These are phyloP conservation scores for Antitrichia curtipendula DNA, from an alignment of 225 moss, liverwort and hornwort species.

Conservation along the genomic window DNA sequence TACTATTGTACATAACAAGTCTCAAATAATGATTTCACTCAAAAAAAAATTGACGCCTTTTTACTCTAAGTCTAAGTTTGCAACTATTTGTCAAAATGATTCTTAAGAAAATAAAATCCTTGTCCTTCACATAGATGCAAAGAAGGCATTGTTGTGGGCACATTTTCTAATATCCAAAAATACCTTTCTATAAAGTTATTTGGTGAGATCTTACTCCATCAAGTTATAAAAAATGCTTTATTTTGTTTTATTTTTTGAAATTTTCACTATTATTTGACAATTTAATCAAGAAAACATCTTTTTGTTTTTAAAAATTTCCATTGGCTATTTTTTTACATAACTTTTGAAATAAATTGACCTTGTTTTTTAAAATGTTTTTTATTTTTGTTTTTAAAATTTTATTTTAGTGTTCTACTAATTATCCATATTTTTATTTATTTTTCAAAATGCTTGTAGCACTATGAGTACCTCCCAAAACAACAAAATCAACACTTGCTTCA, in stretches of 20 bases:
- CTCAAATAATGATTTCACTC: background rate
- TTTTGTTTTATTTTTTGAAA: too few relatives aligned
- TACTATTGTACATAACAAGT: background rate
- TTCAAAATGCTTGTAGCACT: too few relatives aligned
- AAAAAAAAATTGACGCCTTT: fast-evolving
- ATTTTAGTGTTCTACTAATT: background rate
- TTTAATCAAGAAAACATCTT: background rate
- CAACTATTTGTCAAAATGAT: background rate
- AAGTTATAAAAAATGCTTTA: background rate
- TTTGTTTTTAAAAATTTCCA: background rate
- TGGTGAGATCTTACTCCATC: background rate
- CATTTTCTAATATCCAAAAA: background rate
- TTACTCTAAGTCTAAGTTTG: background rate
- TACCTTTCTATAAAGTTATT: background rate
- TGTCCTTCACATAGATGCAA: background rate
- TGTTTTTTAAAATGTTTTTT: background rate
- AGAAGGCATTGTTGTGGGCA: background rate
- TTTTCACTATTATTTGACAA: too few relatives aligned
- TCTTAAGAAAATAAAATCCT: background rate
- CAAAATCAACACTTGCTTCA: fast-evolving
- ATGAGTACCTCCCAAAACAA: fast-evolving
- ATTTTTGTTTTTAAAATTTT: too few relatives aligned
- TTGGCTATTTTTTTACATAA: background rate
- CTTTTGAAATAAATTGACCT: background rate
- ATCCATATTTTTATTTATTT: background rate